Conservation (phyloP, 768 basidiomycete species). For the Lactarius evosmus region DNA sequence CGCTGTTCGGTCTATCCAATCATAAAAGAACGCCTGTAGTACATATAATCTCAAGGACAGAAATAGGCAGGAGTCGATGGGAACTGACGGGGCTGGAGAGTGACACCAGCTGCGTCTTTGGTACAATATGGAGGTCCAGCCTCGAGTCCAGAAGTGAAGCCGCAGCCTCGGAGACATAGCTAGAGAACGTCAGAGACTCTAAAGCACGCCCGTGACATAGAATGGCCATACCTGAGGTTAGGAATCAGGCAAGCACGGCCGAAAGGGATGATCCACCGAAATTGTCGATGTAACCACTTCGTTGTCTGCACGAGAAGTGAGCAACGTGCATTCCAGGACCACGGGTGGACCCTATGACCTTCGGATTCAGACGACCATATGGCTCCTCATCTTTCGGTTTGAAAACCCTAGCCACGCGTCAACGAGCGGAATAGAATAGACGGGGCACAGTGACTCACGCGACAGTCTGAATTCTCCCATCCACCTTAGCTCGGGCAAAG, state of each 20-base stretch:
- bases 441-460: constrained; percentile 49
- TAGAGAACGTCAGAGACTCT: constrained; percentile 32
- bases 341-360: constrained; percentile 41
- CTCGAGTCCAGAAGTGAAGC: constrained; percentile 79
- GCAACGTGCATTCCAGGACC: constrained; percentile 5
- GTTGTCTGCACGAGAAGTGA: constrained; percentile 52
- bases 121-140: constrained; percentile 75
- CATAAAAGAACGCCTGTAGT: constrained; percentile 82
- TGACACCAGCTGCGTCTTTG: constrained; percentile 78
- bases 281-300: constrained; percentile 87
- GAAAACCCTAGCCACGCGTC: constrained; percentile 57
- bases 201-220: neutral
- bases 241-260: constrained; percentile 87
- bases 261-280: constrained; percentile 88
- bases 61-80: neutral
- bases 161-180: constrained; percentile 87
- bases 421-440: neutral
- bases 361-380: constrained; percentile 84
- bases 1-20: constrained; percentile 82
- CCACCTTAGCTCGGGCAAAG: constrained; percentile 82
- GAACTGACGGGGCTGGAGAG: constrained; percentile 61
- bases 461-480: constrained; percentile 72
- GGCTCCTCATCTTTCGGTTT: constrained; percentile 92
- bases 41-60: neutral
- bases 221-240: constrained; percentile 61